A percentile compares a stretch with the other conserved stretches of the same genome.
These are phyloP conservation scores for Cladosporium colombiae DNA, from an alignment of 2,329 filamentous ascomycete genomes.

Conservation along the genomic window DNA sequence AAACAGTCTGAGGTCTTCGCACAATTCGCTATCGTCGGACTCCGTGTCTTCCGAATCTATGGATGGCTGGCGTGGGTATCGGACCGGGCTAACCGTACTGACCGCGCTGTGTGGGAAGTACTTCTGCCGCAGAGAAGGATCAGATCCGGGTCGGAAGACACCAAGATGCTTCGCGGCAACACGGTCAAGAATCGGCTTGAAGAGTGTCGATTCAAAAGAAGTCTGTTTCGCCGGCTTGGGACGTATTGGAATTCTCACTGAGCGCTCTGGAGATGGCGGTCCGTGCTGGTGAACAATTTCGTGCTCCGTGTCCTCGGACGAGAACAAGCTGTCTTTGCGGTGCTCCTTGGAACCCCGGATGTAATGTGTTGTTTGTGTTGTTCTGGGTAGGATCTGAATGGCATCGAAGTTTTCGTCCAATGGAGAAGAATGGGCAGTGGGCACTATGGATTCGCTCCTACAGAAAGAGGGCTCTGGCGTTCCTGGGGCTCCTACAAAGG, in stretches of 20 bases:
- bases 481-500: background rate
- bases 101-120: constrained; percentile 7
- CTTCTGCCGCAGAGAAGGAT: constrained; percentile 1
- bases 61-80: background rate
- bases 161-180: constrained; percentile 2
- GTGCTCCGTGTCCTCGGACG: background rate
- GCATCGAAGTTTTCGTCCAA: background rate
- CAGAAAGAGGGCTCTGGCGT: background rate
- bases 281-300: background rate
- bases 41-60: background rate
- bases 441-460: background rate
- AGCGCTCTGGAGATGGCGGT: constrained; percentile 3
- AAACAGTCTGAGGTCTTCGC: background rate
- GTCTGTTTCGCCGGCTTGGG: constrained; percentile 1
- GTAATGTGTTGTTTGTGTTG: background rate
- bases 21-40: background rate
- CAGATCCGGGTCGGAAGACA: constrained; percentile 7
- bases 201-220: constrained; percentile 6
- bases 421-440: background rate
- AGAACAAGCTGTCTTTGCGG: background rate
- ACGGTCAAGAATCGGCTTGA: constrained; percentile 12
- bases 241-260: constrained; percentile 5
- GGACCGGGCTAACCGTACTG: background rate
- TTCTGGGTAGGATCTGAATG: background rate
- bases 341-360: background rate